Evolutionary conservation across 1,139 yeast genomes (phyloP).

Genomic region (Suhomyces maxii): DNA sequence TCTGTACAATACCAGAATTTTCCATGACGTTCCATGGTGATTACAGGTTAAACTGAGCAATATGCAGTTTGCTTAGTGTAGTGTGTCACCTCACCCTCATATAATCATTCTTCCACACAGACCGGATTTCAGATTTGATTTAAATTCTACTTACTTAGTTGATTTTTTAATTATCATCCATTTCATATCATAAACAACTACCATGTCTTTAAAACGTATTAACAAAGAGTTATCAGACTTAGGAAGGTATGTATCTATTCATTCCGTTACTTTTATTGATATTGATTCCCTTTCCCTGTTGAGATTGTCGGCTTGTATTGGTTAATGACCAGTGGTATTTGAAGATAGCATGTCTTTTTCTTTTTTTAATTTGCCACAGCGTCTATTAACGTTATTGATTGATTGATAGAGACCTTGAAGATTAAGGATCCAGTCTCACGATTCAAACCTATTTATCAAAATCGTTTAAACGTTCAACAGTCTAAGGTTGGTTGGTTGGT

Average conservation of each 20-base stretch:
- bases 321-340: not conserved
- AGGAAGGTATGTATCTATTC: conserved; percentile 68
- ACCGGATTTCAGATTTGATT: conserved; percentile 5
- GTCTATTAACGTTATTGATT: too few species aligned
- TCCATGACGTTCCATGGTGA: conserved; percentile 10
- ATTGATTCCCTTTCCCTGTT: too few species aligned
- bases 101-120: conserved; percentile 7
- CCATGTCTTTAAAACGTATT: conserved; percentile 91
- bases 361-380: too few species aligned
- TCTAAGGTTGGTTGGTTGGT: too few species aligned
- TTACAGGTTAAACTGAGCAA: conserved; percentile 7
- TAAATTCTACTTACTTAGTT: conserved; percentile 4
- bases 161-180: conserved; percentile 4
- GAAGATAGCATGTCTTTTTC: too few species aligned
- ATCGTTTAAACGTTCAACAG: too few species aligned
- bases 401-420: too few species aligned
- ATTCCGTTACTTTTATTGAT: too few species aligned
- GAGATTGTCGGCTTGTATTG: not conserved
- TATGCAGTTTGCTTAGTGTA: conserved; percentile 10
- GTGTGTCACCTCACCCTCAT: conserved; percentile 12
- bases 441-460: too few species aligned
- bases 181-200: conserved; percentile 7
- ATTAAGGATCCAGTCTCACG: too few species aligned
- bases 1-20: conserved; percentile 3
- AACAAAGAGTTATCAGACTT: conserved; percentile 93